Base-by-base conservation (phyloP, 495 filamentous ascomycete species). In the Hypoxylon fragiforme region DNA sequence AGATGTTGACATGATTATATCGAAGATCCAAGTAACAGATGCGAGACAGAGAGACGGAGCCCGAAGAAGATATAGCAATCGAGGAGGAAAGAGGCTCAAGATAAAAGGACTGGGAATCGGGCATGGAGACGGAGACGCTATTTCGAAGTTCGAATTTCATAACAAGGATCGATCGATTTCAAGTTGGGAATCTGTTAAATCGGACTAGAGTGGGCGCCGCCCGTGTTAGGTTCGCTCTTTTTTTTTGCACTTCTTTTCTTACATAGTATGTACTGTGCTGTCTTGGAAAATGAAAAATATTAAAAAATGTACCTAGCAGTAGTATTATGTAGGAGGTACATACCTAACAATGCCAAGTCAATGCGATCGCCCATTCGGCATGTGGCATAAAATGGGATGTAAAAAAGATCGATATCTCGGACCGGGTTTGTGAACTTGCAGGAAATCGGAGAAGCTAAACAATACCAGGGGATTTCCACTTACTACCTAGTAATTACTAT, bases 71-170 rank as follows among this genome's bases (percentile, higher is more conserved):
- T 37, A 37, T 18, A 16, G 34, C 11, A 42, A 37, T 37, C 18
- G 44, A 22, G 19, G 38, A 38, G 21, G 46, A 55, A 55, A 46
- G 45, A 40, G 36, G 6, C 34, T 18, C 46, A 12, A 44, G 36
- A 15, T 13, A 42, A 48, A 56, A 41, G 42, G 37, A 43, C 13
- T 37, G 48, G 20, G 46, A 24, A 52, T 52, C 32, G 52, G 35
- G 49, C 51, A 62, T 56, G 58, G 46, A 62, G 58, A 44, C 51
- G 58, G 46, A 62, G 58, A 44, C 51, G 47, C 48, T 56, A 52
- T 52, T 44, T 61, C 36, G 43, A 52, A 34, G 36, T 52, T 56
- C 43, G 58, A 43, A 52, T 52, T 47, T 55, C 31, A 51, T 51
- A 47, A 56, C 47, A 56, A 31, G 47, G 51, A 55, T 41, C 37